Percentiles rank a stretch among this genome's conserved stretches.
Conservation (phyloP, 1,284 basidiomycete genomes). For the Golubevia sp. region DNA sequence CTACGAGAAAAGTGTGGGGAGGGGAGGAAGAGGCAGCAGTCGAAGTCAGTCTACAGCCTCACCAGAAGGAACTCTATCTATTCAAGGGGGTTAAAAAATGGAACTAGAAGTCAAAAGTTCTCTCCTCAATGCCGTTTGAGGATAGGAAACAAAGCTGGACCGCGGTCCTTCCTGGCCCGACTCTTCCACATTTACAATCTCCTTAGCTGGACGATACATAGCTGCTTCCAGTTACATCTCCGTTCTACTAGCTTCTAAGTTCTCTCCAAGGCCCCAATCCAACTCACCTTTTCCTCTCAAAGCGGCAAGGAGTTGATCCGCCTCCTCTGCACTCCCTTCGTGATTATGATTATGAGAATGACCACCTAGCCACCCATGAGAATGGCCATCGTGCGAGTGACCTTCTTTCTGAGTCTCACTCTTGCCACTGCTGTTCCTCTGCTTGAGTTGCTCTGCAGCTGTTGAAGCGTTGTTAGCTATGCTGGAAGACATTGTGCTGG, state of each 20-base stretch:
- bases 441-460: neutral
- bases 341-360: constrained; percentile 49
- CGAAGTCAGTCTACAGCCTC: constrained; percentile 2
- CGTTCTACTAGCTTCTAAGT: neutral
- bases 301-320: constrained; percentile 53
- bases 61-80: neutral
- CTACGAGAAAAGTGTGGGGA: neutral
- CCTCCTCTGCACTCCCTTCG: constrained; percentile 53
- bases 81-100: too few relatives aligned
- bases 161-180: too few relatives aligned
- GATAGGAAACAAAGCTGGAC: too few relatives aligned
- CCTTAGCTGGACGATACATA: too few relatives aligned
- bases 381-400: constrained; percentile 11
- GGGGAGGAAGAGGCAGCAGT: neutral
- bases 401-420: neutral
- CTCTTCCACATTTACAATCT: too few relatives aligned
- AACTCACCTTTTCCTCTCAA: constrained; percentile 42
- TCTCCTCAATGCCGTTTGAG: too few relatives aligned
- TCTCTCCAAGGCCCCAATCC: neutral
- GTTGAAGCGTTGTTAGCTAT: neutral
- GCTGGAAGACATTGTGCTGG: too few relatives aligned
- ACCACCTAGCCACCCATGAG: constrained; percentile 8
- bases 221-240: neutral
- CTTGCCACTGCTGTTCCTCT: neutral
- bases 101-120: too few relatives aligned